Evolutionary conservation across 1,284 basidiomycete genomes (phyloP).

Genomic region (Termitomyces sp.): DNA sequence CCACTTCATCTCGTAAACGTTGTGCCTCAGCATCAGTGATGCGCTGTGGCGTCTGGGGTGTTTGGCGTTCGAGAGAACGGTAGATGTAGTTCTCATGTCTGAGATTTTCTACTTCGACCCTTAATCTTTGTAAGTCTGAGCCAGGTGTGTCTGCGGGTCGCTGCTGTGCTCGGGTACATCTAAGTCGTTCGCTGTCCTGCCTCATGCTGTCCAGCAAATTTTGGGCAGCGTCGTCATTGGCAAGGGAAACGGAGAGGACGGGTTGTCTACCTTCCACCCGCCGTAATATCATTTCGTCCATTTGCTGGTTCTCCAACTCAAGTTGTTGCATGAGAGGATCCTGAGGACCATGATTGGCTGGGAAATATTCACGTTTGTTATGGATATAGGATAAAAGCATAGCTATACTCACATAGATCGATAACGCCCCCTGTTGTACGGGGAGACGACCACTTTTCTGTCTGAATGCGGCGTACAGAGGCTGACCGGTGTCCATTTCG

Average conservation of each 20-base stretch:
- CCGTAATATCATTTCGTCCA: neutral
- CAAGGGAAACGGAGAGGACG: neutral
- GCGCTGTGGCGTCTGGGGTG: neutral
- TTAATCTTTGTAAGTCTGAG: slow-evolving; percentile 1
- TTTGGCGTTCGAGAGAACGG: neutral
- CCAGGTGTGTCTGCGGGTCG: neutral
- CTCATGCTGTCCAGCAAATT: slow-evolving; percentile 8
- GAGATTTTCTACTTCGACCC: slow-evolving; percentile 4
- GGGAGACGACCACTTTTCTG: neutral
- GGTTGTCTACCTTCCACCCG: neutral
- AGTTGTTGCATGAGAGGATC: neutral
- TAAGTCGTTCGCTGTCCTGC: slow-evolving; percentile 7
- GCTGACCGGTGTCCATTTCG: neutral
- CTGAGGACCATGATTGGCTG: neutral
- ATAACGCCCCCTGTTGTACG: neutral
- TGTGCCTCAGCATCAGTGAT: neutral
- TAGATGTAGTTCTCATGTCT: slow-evolving; percentile 5
- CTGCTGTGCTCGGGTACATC: neutral
- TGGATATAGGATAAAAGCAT: neutral
- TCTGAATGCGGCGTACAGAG: neutral
- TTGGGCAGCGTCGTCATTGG: slow-evolving; percentile 1
- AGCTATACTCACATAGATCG: neutral
- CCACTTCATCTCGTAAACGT: slow-evolving; percentile 3
- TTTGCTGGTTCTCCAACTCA: neutral
- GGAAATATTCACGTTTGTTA: neutral